These are phyloP conservation scores for Phytopythium boreale DNA, from an alignment of 352 stramenopile species.

Conservation along the genomic window DNA sequence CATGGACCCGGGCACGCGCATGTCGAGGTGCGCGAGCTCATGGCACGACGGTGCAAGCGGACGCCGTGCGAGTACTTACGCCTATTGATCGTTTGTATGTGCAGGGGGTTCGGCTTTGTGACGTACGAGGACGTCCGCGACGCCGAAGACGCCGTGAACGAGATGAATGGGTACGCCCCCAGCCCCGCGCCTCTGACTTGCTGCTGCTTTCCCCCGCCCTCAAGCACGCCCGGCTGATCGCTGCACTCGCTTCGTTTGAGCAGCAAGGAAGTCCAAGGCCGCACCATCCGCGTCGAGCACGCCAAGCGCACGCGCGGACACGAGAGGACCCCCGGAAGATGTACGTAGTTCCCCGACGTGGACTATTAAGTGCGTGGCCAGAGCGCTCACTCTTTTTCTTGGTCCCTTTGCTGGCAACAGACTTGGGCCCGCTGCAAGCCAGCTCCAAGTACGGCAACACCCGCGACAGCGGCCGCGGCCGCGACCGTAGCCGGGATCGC, in stretches of 20 bases:
- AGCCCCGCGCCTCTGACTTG: no score
- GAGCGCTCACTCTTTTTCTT: not conserved
- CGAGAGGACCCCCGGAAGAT: slow-evolving; percentile 82
- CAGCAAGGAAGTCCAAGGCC: slow-evolving; percentile 75
- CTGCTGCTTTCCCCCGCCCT: not conserved
- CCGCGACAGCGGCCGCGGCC: slow-evolving; percentile 3
- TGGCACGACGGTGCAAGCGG: not conserved
- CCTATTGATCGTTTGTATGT: not conserved
- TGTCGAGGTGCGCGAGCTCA: slow-evolving; percentile 45
- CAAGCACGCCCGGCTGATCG: slow-evolving; percentile 5
- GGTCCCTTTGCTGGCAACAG: slow-evolving; percentile 15
- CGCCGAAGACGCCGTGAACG: slow-evolving; percentile 71
- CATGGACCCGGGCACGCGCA: slow-evolving; percentile 66
- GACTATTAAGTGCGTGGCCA: not conserved
- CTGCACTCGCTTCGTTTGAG: slow-evolving; percentile 6
- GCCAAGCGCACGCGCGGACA: slow-evolving; percentile 79
- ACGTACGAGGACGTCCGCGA: slow-evolving; percentile 78
- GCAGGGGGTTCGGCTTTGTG: slow-evolving; percentile 72
- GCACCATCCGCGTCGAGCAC: slow-evolving; percentile 72
- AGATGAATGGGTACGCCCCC: slow-evolving; percentile 68
- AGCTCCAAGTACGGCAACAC: slow-evolving; percentile 68
- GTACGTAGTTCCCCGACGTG: slow-evolving; percentile 26
- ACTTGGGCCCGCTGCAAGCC: slow-evolving; percentile 67
- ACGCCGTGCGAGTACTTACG: not conserved
- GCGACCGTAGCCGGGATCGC: slow-evolving; percentile 42